Conservation (phyloP, 768 basidiomycete species). For the Psilocybe azurescens region DNA sequence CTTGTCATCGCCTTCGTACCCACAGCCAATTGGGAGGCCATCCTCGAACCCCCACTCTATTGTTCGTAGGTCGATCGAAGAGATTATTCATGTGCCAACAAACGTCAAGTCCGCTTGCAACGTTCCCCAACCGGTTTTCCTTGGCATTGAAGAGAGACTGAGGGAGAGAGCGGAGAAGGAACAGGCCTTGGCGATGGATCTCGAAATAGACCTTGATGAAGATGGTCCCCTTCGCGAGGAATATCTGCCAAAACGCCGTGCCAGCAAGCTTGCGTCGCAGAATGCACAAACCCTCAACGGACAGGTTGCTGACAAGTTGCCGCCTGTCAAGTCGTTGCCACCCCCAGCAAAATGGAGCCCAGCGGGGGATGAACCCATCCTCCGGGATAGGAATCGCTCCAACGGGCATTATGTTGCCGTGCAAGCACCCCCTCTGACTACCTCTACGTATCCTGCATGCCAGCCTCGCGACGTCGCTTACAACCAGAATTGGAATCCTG, state of each 20-base stretch:
- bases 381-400: conserved; percentile 54
- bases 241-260: conserved; percentile 75
- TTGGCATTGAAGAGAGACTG: conserved; percentile 71
- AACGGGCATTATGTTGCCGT: conserved; percentile 70
- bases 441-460: conserved; percentile 42
- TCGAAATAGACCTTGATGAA: conserved; percentile 82
- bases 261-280: conserved; percentile 35
- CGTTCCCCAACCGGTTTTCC: conserved; percentile 69
- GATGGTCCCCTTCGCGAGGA: conserved; percentile 85
- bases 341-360: conserved; percentile 87
- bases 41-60: conserved; percentile 73
- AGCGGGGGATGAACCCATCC: conserved; percentile 76
- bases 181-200: conserved; percentile 46
- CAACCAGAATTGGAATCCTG: conserved; percentile 46
- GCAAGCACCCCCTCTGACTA: conserved; percentile 51
- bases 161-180: conserved; percentile 55
- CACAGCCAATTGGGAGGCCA: conserved; percentile 81
- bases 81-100: conserved; percentile 60
- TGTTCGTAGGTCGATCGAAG: conserved; percentile 72
- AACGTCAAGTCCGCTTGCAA: conserved; percentile 31
- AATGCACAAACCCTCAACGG: conserved; percentile 8
- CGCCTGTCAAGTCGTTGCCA: conserved; percentile 49
- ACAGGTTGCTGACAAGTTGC: conserved; percentile 21
- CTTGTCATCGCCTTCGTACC: conserved; percentile 59
- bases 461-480: conserved; percentile 39